A percentile compares a stretch with the other conserved stretches of the same genome.
phyloP scores from a whole-genome alignment of 345 rosid species.

The Euphorbia lathyris region DNA sequence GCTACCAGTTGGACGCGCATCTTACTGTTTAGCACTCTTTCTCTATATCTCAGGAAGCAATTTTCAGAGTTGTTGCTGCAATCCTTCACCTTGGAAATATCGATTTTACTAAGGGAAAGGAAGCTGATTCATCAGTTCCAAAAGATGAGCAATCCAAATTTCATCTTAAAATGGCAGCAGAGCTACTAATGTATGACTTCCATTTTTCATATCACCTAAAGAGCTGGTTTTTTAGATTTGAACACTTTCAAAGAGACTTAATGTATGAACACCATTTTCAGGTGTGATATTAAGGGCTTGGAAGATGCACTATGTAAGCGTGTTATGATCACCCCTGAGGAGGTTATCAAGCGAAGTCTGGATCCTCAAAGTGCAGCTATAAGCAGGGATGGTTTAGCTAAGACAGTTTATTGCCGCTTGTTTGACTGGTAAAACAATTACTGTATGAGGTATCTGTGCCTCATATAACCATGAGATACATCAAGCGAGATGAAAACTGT shows the following conservation, averaged over 20 bases:
- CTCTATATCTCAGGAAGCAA: conserved; percentile 64
- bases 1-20: conserved; percentile 6
- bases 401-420: conserved; percentile 81
- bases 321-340: conserved; percentile 96
- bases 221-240: conserved; percentile 7
- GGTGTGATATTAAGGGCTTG: conserved; percentile 72
- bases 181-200: conserved; percentile 69
- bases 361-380: conserved; percentile 83
- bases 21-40: conserved; percentile 12
- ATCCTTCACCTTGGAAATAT: conserved; percentile 90
- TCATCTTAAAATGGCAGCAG: conserved; percentile 77
- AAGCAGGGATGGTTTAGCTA: conserved; percentile 90
- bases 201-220: conserved; percentile 1
- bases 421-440: conserved; percentile 70
- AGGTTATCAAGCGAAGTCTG: conserved; percentile 84
- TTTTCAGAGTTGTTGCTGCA: conserved; percentile 89
- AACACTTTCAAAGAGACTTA: conserved; percentile 1
- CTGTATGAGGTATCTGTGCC: background rate
- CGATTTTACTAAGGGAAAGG: conserved; percentile 74
- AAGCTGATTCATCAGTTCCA: conserved; percentile 79
- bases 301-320: conserved; percentile 97
- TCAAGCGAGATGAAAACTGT: background rate
- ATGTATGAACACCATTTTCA: conserved; percentile 19
- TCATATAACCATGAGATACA: conserved; percentile 1
- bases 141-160: conserved; percentile 73